phyloP scores from a whole-genome alignment of 2,329 filamentous ascomycete genomes.

The Orbilia oligospora region DNA sequence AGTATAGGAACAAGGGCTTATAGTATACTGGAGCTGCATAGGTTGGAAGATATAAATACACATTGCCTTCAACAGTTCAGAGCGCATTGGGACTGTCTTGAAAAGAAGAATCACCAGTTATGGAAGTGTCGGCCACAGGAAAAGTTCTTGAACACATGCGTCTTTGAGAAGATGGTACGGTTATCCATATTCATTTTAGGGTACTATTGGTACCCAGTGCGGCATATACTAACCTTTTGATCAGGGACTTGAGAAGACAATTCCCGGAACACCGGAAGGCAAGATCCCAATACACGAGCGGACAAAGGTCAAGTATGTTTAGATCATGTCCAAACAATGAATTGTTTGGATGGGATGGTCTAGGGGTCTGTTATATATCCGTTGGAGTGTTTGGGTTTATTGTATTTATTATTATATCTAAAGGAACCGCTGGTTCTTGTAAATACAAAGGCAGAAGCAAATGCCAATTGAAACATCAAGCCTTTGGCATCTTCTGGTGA shows the following conservation, averaged over 20 bases:
- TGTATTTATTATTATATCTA: slow-evolving; percentile 43
- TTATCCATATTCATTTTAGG: slow-evolving; percentile 60
- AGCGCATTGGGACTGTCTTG: slow-evolving; percentile 93
- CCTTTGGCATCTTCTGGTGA: neutral
- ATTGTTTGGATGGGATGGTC: neutral
- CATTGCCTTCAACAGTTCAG: slow-evolving; percentile 92
- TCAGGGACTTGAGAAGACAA: slow-evolving; percentile 84
- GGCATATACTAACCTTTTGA: slow-evolving; percentile 11
- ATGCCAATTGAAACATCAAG: slow-evolving; percentile 25
- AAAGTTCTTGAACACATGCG: slow-evolving; percentile 92
- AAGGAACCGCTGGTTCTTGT: slow-evolving; percentile 16
- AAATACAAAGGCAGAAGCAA: slow-evolving; percentile 38
- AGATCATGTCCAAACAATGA: neutral
- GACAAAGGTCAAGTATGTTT: slow-evolving; percentile 50
- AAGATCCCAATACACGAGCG: slow-evolving; percentile 79
- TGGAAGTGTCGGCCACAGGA: slow-evolving; percentile 94
- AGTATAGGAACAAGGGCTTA: neutral
- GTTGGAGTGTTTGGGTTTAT: slow-evolving; percentile 25
- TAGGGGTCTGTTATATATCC: slow-evolving; percentile 6
- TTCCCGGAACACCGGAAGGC: slow-evolving; percentile 80
- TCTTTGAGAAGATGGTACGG: slow-evolving; percentile 92
- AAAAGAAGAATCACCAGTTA: slow-evolving; percentile 97
- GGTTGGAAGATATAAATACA: slow-evolving; percentile 95
- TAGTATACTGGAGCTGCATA: slow-evolving; percentile 67
- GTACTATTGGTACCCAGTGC: slow-evolving; percentile 25